Evolutionary conservation across 139 green algal species (phyloP).

Genomic region (Coccomyxa sp.): DNA sequence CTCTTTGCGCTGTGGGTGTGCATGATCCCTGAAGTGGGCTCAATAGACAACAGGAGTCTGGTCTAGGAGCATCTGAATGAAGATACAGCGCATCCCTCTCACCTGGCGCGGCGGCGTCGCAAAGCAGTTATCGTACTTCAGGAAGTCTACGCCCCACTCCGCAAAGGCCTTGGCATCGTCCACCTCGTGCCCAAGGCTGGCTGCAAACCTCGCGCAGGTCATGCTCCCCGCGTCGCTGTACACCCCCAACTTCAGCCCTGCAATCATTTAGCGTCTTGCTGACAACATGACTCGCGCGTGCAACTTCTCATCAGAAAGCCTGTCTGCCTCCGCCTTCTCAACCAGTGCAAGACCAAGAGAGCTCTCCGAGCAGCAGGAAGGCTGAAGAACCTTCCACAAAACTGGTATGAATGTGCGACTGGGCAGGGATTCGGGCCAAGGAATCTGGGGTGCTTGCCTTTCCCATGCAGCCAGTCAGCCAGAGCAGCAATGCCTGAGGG

Average conservation of each 20-base stretch:
- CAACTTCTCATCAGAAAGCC: neutral
- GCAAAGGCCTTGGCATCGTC: conserved; percentile 60
- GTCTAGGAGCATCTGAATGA: no score
- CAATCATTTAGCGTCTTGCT: neutral
- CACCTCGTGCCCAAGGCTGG: conserved; percentile 26
- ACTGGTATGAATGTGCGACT: neutral
- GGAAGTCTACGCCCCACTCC: conserved; percentile 67
- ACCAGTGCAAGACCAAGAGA: neutral
- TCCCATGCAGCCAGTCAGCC: conserved; percentile 30
- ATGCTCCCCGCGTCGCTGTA: neutral
- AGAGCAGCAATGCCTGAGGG: conserved; percentile 23
- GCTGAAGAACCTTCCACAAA: neutral
- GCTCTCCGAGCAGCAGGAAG: neutral
- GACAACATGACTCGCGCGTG: neutral
- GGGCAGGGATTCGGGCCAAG: neutral
- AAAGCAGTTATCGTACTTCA: conserved; percentile 46
- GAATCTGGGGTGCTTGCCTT: conserved; percentile 5
- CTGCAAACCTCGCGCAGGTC: neutral
- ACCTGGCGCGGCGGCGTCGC: neutral
- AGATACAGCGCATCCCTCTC: no score
- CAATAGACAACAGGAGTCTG: no score
- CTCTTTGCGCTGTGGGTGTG: no score
- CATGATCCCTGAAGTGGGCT: no score
- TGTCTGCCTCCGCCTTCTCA: neutral
- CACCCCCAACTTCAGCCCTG: neutral